phyloP scores from a whole-genome alignment of 805 yeast species.

The Vanderwaltozyma verrucispora region DNA sequence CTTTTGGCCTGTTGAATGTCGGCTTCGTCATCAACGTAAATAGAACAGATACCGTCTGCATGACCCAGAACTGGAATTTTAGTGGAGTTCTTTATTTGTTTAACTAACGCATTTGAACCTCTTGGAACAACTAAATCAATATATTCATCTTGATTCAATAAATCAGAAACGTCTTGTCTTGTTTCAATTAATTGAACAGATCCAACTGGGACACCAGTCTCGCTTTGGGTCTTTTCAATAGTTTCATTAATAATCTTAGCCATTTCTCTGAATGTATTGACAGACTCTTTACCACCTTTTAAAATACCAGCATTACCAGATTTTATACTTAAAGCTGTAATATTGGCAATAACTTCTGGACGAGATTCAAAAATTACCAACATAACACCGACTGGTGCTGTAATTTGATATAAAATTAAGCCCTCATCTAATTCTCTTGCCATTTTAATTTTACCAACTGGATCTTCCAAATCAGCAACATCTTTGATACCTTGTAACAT shows the following conservation, averaged over 20 bases:
- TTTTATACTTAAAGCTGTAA: slow-evolving; percentile 89
- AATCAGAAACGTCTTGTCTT: slow-evolving; percentile 80
- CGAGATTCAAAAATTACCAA: slow-evolving; percentile 90
- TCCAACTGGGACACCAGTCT: slow-evolving; percentile 65
- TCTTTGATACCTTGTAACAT: slow-evolving; percentile 94
- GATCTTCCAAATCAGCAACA: slow-evolving; percentile 82
- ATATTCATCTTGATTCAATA: slow-evolving; percentile 74
- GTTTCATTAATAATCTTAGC: slow-evolving; percentile 58
- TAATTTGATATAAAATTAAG: slow-evolving; percentile 68
- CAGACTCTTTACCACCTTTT: slow-evolving; percentile 94
- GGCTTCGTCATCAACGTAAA: slow-evolving; percentile 70
- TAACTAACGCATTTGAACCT: slow-evolving; percentile 90
- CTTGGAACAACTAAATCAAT: slow-evolving; percentile 96
- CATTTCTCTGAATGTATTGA: slow-evolving; percentile 74
- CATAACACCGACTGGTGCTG: slow-evolving; percentile 92
- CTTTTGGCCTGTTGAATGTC: slow-evolving; percentile 68
- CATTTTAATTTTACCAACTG: slow-evolving; percentile 80
- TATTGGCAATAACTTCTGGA: slow-evolving; percentile 98
- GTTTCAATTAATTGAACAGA: slow-evolving; percentile 84
- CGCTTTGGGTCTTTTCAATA: slow-evolving; percentile 30
- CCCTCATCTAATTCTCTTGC: slow-evolving; percentile 84
- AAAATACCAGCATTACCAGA: slow-evolving; percentile 95
- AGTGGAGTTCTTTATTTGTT: slow-evolving; percentile 74
- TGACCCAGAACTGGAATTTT: slow-evolving; percentile 97
- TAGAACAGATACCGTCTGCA: slow-evolving; percentile 95